Evolutionary conservation across 805 yeast genomes (phyloP).

Genomic region (Yamadazyma kitorensis): DNA sequence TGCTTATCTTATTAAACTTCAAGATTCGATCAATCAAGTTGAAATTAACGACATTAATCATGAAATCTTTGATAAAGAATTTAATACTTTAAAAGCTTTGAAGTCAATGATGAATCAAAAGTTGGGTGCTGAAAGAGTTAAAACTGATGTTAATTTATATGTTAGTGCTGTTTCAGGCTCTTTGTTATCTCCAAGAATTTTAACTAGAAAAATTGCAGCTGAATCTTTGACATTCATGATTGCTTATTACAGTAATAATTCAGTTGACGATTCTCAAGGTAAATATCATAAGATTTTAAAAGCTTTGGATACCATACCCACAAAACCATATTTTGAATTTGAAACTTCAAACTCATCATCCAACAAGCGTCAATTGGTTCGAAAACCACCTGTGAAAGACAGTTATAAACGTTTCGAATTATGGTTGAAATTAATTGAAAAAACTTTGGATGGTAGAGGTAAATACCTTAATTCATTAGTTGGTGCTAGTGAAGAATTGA

Average conservation of each 20-base stretch:
- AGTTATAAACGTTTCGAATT: slow-evolving; percentile 55
- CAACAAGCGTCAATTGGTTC: slow-evolving; percentile 24
- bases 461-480: slow-evolving; percentile 81
- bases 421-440: slow-evolving; percentile 67
- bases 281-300: slow-evolving; percentile 57
- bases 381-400: slow-evolving; percentile 35
- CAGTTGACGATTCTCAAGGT: slow-evolving; percentile 26
- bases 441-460: slow-evolving; percentile 80
- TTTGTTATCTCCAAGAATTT: slow-evolving; percentile 66
- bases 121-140: slow-evolving; percentile 59
- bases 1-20: slow-evolving; percentile 49
- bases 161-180: slow-evolving; percentile 69
- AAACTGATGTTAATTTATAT: slow-evolving; percentile 37
- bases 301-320: slow-evolving; percentile 46
- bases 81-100: slow-evolving; percentile 71
- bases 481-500: slow-evolving; percentile 85
- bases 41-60: slow-evolving; percentile 40
- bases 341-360: slow-evolving; percentile 15
- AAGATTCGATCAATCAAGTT: slow-evolving; percentile 39
- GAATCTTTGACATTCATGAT: slow-evolving; percentile 61
- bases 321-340: slow-evolving; percentile 38
- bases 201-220: slow-evolving; percentile 76
- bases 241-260: slow-evolving; percentile 32
- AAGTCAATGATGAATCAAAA: slow-evolving; percentile 67
- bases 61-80: slow-evolving; percentile 67